These are phyloP conservation scores for Gaeumannomyces tritici DNA, from an alignment of 2,329 filamentous ascomycete genomes.

Conservation along the genomic window DNA sequence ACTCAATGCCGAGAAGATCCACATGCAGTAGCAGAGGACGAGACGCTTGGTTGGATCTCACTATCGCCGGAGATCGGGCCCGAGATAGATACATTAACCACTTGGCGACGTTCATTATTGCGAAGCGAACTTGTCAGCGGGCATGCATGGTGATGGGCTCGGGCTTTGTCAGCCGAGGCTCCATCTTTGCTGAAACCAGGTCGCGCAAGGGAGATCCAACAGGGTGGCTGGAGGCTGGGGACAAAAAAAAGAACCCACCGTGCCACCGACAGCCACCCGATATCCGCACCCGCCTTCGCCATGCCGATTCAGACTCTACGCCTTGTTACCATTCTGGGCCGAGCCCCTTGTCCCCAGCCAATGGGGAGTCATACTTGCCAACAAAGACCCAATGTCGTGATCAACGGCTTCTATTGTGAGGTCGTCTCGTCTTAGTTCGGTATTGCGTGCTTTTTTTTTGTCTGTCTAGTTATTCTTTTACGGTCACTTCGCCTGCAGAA, in stretches of 20 bases:
- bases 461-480: too few relatives aligned
- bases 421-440: slow-evolving; percentile 1
- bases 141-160: too few relatives aligned
- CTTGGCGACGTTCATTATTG: too few relatives aligned
- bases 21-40: too few relatives aligned
- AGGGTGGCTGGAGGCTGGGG: too few relatives aligned
- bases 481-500: not conserved
- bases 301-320: not conserved
- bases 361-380: slow-evolving; percentile 19
- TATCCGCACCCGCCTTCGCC: not conserved
- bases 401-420: slow-evolving; percentile 16
- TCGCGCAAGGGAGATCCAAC: not conserved
- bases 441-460: slow-evolving; percentile 3
- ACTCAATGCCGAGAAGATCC: too few relatives aligned
- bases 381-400: slow-evolving; percentile 36
- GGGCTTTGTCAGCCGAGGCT: too few relatives aligned
- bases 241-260: not conserved
- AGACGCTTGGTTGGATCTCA: too few relatives aligned
- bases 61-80: too few relatives aligned
- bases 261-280: not conserved
- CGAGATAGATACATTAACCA: too few relatives aligned
- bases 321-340: slow-evolving; percentile 4
- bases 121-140: too few relatives aligned
- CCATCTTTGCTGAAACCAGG: not conserved
- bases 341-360: slow-evolving; percentile 16